A percentile compares a stretch with the other conserved stretches of the same genome.
These are phyloP conservation scores for Uronychia setigera DNA, from an alignment of 73 alveolate species.

Conservation along the genomic window DNA sequence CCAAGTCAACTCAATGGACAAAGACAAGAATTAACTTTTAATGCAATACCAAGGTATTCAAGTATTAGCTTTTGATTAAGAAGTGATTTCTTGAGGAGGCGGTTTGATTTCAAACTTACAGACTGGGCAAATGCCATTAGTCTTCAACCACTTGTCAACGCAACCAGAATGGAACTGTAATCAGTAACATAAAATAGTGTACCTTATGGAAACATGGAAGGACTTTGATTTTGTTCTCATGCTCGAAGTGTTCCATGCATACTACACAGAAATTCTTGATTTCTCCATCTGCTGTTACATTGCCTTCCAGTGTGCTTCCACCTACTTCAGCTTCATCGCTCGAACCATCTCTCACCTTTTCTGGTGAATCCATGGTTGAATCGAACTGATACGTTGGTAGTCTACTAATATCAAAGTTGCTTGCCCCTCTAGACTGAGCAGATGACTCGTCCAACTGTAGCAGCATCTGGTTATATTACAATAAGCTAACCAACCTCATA, in stretches of 20 bases:
- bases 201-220: constrained; percentile 87
- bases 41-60: no score
- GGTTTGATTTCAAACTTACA: constrained; percentile 41
- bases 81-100: no score
- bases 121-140: constrained; percentile 44
- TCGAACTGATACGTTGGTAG: constrained; percentile 27
- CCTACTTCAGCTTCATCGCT: not conserved
- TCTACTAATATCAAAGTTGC: constrained; percentile 5
- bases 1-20: no score
- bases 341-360: not conserved
- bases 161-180: constrained; percentile 84
- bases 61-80: no score
- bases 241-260: constrained; percentile 81
- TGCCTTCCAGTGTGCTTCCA: not conserved
- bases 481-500: constrained; percentile 19
- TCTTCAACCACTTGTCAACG: constrained; percentile 78
- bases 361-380: no score
- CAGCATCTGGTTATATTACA: constrained; percentile 6
- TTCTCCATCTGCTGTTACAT: constrained; percentile 21
- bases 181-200: no score
- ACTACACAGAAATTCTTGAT: constrained; percentile 75
- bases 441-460: not conserved
- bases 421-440: not conserved
- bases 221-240: constrained; percentile 73
- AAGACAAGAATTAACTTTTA: no score